Evolutionary conservation across 257 asterid genomes (phyloP), one percentile per base, ranked within the genome.

Genomic region (Lycium ferocissimum): DNA sequence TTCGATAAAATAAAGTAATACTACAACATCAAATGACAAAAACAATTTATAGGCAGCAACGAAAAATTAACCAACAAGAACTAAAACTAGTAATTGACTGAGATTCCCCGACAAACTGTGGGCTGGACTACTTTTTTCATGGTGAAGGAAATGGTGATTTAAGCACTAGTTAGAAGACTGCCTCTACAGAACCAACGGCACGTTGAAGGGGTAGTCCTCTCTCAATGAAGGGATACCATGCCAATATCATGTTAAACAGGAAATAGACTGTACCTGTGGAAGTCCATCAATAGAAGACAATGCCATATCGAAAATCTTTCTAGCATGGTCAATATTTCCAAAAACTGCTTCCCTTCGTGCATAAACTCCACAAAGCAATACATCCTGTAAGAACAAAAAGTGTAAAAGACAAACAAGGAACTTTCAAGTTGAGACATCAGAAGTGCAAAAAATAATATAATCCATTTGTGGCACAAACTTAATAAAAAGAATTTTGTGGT

Each of bases 251-350:
- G 82, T 78, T 14, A 6, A 33, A 26, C 84, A 81, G 71, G 65
- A 86, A 79, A 83, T 65, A 59, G 82, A 71, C 57, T 85, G 82
- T 92, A 94, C 99, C 98, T 61, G 83, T 62, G 98, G 94, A 89
- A 92, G 97, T 84, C 96, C 99, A 80, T 93, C 97, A 56, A 91
- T 86, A 72, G 98, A 97, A 73, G 89, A 90, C 89, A 97, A 88
- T 83, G 98, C 98, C 98, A 95, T 94, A 94, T 95, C 99, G 83
- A 97, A 97, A 85, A 97, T 92, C 90, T 93, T 97, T 82, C 99
- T 90, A 49, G 99, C 93, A 87, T 91, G 94, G 80, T 94, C 98
- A 85, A 95, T 91, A 89, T 94, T 97, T 80, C 97, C 97, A 62
- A 87, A 94, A 58, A 86, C 85, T 9, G 99, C 98, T 89, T 95